These are phyloP conservation scores for Dictyostelium brefeldianum DNA, from an alignment of 78 protist species.

Conservation along the genomic window DNA sequence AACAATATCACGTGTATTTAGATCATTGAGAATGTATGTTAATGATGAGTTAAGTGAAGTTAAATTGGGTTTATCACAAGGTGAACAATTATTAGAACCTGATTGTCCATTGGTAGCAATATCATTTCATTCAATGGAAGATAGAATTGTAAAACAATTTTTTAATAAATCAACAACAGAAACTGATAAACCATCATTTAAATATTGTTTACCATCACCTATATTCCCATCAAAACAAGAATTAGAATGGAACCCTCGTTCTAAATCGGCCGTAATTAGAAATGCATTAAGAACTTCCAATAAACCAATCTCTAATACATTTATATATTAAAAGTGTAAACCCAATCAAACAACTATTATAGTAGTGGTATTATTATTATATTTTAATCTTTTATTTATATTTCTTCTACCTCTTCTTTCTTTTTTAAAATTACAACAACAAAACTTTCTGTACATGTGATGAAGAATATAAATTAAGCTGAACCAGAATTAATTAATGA, in stretches of 20 bases:
- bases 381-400: background rate
- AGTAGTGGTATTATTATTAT: background rate
- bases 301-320: background rate
- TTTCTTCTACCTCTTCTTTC: background rate
- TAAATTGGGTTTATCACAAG: slow-evolving; percentile 32
- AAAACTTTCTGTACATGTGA: too few relatives aligned
- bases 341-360: background rate
- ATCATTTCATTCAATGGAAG: slow-evolving; percentile 77
- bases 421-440: background rate
- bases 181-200: slow-evolving; percentile 3
- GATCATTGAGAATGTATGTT: slow-evolving; percentile 64
- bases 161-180: background rate
- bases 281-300: slow-evolving; percentile 23
- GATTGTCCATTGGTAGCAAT: slow-evolving; percentile 21
- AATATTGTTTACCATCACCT: background rate
- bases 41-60: slow-evolving; percentile 49
- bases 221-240: slow-evolving; percentile 31
- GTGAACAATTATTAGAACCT: slow-evolving; percentile 31
- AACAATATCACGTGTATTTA: slow-evolving; percentile 53
- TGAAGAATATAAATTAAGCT: slow-evolving; percentile 9
- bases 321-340: background rate
- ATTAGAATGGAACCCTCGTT: slow-evolving; percentile 64
- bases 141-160: slow-evolving; percentile 50
- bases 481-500: slow-evolving; percentile 11
- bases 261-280: slow-evolving; percentile 52